Conservation (phyloP, 805 yeast species). For the Ogataea chonburiensis region DNA sequence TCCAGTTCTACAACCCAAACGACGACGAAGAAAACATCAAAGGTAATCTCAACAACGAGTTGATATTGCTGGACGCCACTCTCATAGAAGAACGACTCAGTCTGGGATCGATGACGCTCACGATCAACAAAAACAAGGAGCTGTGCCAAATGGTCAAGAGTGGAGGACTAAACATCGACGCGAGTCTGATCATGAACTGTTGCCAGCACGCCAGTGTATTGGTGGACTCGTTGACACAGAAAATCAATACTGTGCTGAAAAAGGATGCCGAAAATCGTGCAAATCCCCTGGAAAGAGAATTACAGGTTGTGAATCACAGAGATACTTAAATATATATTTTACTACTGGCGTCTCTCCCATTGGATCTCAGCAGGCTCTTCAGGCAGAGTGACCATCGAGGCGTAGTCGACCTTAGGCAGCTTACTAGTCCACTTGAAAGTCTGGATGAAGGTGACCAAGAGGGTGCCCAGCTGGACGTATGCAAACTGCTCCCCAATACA, state of each 20-base stretch:
- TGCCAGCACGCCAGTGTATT: constrained; percentile 61
- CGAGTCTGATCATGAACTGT: constrained; percentile 64
- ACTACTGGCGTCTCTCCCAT: constrained; percentile 64
- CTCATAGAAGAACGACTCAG: constrained; percentile 73
- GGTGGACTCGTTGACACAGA: constrained; percentile 63
- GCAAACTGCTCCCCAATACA: constrained; percentile 99
- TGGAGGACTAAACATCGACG: constrained; percentile 86
- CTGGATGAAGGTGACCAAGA: constrained; percentile 71
- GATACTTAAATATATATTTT: constrained; percentile 5
- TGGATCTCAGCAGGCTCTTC: constrained; percentile 65
- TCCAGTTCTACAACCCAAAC: constrained; percentile 75
- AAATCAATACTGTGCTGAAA: constrained; percentile 55
- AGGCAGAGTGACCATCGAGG: constrained; percentile 93
- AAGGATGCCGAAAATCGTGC: constrained; percentile 43
- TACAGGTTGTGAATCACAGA: constrained; percentile 35
- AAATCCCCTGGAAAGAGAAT: constrained; percentile 25
- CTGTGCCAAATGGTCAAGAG: constrained; percentile 86
- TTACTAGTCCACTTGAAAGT: constrained; percentile 73
- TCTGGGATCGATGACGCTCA: constrained; percentile 78
- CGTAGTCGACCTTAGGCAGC: constrained; percentile 72
- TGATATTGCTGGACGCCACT: constrained; percentile 72
- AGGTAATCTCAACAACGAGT: constrained; percentile 59
- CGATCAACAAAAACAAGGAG: constrained; percentile 87
- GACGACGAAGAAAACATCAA: constrained; percentile 68
- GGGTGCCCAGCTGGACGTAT: constrained; percentile 84